Evolutionary conservation across 257 asterid genomes (phyloP).

Genomic region (Ligustrum vulgare): DNA sequence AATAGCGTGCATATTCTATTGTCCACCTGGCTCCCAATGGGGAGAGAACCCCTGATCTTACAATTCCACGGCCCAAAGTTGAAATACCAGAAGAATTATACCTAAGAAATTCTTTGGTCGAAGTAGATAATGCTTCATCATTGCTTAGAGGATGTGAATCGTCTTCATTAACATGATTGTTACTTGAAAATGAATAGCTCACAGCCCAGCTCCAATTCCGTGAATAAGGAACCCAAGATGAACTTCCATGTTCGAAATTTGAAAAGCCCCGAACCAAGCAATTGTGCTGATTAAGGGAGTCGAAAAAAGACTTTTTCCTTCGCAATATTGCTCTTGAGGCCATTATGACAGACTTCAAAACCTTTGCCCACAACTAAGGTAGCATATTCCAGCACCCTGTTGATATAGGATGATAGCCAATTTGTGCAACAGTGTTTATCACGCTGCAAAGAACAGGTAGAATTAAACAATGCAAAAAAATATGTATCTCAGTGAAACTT

Average conservation of each 20-base stretch:
- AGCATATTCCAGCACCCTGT: conserved; percentile 37
- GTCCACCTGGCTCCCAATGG: conserved; percentile 55
- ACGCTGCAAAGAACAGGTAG: conserved; percentile 26
- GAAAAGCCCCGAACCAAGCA: conserved; percentile 41
- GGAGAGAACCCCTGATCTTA: conserved; percentile 34
- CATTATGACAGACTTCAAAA: conserved; percentile 41
- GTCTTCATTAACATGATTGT: conserved; percentile 33
- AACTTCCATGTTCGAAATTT: conserved; percentile 45
- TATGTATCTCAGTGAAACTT: background rate
- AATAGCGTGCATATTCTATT: conserved; percentile 41
- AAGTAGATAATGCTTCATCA: conserved; percentile 26
- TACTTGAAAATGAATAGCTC: conserved; percentile 37
- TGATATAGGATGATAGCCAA: conserved; percentile 25
- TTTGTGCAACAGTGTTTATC: conserved; percentile 25
- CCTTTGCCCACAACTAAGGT: conserved; percentile 34
- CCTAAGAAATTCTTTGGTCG: conserved; percentile 28
- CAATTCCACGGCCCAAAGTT: conserved; percentile 32
- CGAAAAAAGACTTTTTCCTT: conserved; percentile 53
- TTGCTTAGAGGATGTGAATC: conserved; percentile 28
- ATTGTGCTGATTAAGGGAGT: conserved; percentile 42
- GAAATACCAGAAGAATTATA: conserved; percentile 32
- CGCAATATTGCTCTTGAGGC: conserved; percentile 77
- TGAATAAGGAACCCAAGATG: conserved; percentile 38
- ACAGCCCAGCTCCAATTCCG: conserved; percentile 39
- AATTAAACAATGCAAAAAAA: conserved; percentile 13